Base-by-base conservation (phyloP, 306 rosid genomes). In the Quercus parvula region DNA sequence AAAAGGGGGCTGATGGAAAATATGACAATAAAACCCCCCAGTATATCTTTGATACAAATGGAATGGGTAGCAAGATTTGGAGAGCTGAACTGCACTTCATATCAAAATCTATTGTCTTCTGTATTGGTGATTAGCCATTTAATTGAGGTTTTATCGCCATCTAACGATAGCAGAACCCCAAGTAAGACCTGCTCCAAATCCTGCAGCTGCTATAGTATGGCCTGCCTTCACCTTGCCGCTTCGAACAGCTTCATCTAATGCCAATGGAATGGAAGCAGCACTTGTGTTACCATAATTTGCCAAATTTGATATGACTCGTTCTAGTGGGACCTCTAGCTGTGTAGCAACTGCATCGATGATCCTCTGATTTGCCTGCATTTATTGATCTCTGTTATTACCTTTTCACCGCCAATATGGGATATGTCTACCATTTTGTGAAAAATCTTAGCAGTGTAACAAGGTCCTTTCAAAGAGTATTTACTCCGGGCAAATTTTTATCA, bases 141-240 rank as follows among this genome's bases (percentile, higher is more conserved):
- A 27, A 61, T 20, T 30, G 70, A 59, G 52, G 30, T 73, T 79
- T 89, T 86, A 95, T 33, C 90, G 90, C 99, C 99, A 95, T 78
- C 99, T 91, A 35, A 89, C 1, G 73, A 86, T 90, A 6, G 97
- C 97, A 5, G 98, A 94, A 64, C 94, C 98, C 98, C 98, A 94
- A 7, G 98, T 92, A 74, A 94, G 92, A 79, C 98, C 98, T 1
- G 99, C 99, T 5, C 99, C 97, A 1, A 95, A 95, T 24, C 99
- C 99, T 0, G 99, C 94, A 46, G 95, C 77, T 44, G 99, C 99
- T 46, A 94, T 90, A 5, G 89, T 92, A 20, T 91, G 91, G 68
- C 99, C 99, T 8, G 85, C 82, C 85, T 90, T 86, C 78, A 94
- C 91, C 86, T 83, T 90, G 33, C 97, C 95, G 1, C 91, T 77